Conservation (phyloP, 306 rosid genomes). For the Luffa aegyptiaca region DNA sequence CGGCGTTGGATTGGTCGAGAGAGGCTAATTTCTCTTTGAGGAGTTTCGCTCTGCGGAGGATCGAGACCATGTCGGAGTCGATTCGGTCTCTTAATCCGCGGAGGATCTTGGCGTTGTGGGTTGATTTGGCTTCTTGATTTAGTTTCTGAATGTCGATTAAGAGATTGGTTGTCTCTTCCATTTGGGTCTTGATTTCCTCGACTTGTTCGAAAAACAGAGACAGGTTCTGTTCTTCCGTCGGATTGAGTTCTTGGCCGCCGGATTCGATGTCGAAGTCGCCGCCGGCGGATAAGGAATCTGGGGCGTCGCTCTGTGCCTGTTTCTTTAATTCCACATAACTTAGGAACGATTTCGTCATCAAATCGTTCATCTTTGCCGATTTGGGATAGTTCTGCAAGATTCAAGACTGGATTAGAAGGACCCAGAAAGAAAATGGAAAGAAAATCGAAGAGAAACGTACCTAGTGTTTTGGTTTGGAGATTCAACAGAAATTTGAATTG, state of each 20-base stretch:
- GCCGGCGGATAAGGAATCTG: constrained; percentile 19
- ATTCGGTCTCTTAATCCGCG: constrained; percentile 71
- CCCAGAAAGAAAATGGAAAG: background rate
- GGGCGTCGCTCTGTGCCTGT: constrained; percentile 50
- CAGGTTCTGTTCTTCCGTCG: constrained; percentile 56
- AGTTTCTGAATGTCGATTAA: constrained; percentile 62
- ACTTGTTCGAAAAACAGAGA: constrained; percentile 67
- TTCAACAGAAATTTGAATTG: background rate
- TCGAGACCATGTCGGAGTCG: constrained; percentile 66
- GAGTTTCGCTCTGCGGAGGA: constrained; percentile 59
- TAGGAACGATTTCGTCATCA: constrained; percentile 85
- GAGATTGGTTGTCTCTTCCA: constrained; percentile 95
- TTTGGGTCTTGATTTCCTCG: constrained; percentile 48
- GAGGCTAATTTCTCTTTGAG: constrained; percentile 50
- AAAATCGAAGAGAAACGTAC: background rate
- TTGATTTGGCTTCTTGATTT: constrained; percentile 63
- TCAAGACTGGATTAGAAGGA: background rate
- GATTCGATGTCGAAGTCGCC: constrained; percentile 39
- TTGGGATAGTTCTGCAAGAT: background rate
- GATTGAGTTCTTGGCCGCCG: constrained; percentile 48
- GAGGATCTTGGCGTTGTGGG: constrained; percentile 76
- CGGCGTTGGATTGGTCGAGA: constrained; percentile 53
- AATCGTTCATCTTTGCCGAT: constrained; percentile 67
- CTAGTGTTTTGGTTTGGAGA: background rate
- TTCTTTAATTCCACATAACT: constrained; percentile 85